Percentiles rank a stretch among this genome's conserved stretches.
phyloP scores from a whole-genome alignment of 1,284 basidiomycete species.

The Rhodotorula glutinis region DNA sequence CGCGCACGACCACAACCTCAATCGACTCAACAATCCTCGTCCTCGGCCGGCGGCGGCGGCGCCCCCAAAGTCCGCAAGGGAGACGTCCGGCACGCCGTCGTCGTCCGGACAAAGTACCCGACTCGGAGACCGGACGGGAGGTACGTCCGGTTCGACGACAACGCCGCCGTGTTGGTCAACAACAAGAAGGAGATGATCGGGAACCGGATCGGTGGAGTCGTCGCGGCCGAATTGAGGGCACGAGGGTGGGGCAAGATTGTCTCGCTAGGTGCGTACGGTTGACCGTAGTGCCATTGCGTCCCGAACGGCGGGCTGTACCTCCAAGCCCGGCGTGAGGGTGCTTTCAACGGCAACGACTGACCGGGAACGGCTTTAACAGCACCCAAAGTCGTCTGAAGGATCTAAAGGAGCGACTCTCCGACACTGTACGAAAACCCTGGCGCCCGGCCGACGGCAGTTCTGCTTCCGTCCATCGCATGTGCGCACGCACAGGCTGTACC shows the following conservation, averaged over 20 bases:
- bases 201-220: constrained; percentile 88
- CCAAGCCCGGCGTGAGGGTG: too few relatives aligned
- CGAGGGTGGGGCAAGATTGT: constrained; percentile 95
- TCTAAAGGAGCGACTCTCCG: too few relatives aligned
- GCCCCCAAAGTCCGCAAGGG: constrained; percentile 72
- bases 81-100: constrained; percentile 89
- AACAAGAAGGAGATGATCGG: constrained; percentile 96
- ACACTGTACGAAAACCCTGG: neutral
- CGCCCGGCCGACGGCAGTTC: too few relatives aligned
- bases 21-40: constrained; percentile 54
- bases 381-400: constrained; percentile 23
- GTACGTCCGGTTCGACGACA: constrained; percentile 90
- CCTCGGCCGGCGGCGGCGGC: constrained; percentile 50
- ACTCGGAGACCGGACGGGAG: constrained; percentile 82
- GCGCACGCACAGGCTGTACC: too few relatives aligned
- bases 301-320: too few relatives aligned
- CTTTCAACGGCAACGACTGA: too few relatives aligned
- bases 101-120: constrained; percentile 84
- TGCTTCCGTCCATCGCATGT: too few relatives aligned
- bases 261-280: constrained; percentile 45
- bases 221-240: constrained; percentile 82
- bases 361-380: too few relatives aligned
- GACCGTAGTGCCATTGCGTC: too few relatives aligned
- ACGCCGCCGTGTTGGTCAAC: constrained; percentile 92
- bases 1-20: constrained; percentile 73